These are phyloP conservation scores for Eutrema salsugineum DNA, from an alignment of 441 rosid genomes.

Conservation along the genomic window DNA sequence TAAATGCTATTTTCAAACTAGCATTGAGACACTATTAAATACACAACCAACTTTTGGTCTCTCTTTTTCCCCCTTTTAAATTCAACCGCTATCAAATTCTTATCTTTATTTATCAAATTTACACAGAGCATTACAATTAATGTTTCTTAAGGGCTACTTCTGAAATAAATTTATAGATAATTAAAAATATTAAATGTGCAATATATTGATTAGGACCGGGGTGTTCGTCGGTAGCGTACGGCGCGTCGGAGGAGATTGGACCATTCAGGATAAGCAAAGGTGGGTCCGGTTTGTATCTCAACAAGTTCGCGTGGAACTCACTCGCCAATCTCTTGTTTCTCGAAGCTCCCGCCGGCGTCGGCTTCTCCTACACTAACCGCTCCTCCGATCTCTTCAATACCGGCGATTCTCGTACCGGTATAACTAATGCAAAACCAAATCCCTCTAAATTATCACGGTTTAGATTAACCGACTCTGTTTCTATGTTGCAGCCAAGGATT, in stretches of 20 bases:
- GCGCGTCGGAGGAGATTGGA: conserved; percentile 88
- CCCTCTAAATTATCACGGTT: neutral
- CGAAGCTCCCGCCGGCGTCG: conserved; percentile 98
- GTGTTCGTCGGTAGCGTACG: conserved; percentile 97
- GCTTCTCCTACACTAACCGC: conserved; percentile 89
- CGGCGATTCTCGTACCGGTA: conserved; percentile 89
- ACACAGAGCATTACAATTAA: neutral
- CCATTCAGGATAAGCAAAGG: conserved; percentile 89
- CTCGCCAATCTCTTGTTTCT: conserved; percentile 84
- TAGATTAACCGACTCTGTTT: neutral
- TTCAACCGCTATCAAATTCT: neutral
- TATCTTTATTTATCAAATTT: neutral
- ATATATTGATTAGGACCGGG: conserved; percentile 55
- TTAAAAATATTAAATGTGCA: neutral
- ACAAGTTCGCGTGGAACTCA: conserved; percentile 90
- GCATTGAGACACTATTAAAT: conserved; percentile 6
- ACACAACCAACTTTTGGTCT: conserved; percentile 30
- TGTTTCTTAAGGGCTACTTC: neutral
- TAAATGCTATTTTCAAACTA: conserved; percentile 24
- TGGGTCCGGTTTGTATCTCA: conserved; percentile 69
- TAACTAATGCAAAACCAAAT: neutral
- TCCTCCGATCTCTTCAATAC: conserved; percentile 77
- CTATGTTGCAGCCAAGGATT: conserved; percentile 64
- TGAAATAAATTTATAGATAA: neutral
- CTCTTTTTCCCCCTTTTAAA: neutral